These are phyloP conservation scores for Xylariaceae sp. DNA, from an alignment of 2,329 filamentous ascomycete species.

Conservation along the genomic window DNA sequence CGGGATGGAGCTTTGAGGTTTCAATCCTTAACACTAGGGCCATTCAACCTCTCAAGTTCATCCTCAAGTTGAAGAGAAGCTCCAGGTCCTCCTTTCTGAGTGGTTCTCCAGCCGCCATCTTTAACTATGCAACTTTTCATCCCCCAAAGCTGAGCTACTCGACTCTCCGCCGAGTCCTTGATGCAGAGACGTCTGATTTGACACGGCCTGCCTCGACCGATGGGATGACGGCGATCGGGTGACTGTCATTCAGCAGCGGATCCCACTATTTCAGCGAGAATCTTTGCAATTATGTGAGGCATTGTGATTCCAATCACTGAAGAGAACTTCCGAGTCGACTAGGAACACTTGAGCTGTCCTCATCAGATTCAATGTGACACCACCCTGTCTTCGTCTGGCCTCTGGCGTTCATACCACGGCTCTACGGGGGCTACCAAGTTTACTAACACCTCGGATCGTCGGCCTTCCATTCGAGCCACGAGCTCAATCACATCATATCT, in stretches of 20 bases:
- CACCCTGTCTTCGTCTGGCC: conserved; percentile 59
- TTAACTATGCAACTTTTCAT: conserved; percentile 99
- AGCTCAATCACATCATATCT: too few species aligned
- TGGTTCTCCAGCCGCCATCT: conserved; percentile 76
- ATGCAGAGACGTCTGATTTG: conserved; percentile 93
- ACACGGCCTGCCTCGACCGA: conserved; percentile 89
- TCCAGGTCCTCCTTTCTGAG: conserved; percentile 88
- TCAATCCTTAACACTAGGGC: too few species aligned
- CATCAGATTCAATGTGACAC: conserved; percentile 90
- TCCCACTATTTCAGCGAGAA: conserved; percentile 80
- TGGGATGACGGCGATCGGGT: conserved; percentile 88
- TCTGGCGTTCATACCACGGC: too few species aligned
- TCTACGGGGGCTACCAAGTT: too few species aligned
- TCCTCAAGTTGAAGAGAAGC: conserved; percentile 78
- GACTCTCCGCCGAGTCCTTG: conserved; percentile 92
- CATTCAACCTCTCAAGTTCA: conserved; percentile 5
- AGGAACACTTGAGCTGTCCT: conserved; percentile 95
- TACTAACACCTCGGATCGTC: too few species aligned
- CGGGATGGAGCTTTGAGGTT: too few species aligned
- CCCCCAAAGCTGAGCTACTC: conserved; percentile 93
- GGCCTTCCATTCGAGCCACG: too few species aligned
- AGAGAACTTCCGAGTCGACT: conserved; percentile 73
- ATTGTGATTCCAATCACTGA: not conserved
- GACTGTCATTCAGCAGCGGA: conserved; percentile 99
- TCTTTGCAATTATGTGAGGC: conserved; percentile 9